phyloP scores from a whole-genome alignment of 345 rosid genomes.

The Citrus reticulata region DNA sequence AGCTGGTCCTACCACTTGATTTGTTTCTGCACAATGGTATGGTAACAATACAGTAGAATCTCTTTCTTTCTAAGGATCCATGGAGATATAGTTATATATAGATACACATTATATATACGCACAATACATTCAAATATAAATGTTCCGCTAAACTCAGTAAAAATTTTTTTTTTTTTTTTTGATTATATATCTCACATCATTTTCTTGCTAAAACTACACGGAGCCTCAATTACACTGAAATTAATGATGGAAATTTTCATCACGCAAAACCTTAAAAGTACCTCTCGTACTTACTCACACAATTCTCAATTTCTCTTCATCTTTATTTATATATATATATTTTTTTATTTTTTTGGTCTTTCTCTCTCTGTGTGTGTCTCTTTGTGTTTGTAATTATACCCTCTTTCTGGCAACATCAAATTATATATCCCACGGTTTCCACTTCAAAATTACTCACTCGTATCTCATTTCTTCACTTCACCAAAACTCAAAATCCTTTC shows the following conservation, averaged over 20 bases:
- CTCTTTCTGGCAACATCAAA: slow-evolving; percentile 13
- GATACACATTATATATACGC: no score
- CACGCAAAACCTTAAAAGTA: slow-evolving; percentile 32
- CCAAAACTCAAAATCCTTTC: not conserved
- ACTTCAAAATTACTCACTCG: slow-evolving; percentile 20
- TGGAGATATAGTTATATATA: not conserved
- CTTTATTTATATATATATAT: not conserved
- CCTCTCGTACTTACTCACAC: slow-evolving; percentile 17
- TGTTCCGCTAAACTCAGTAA: slow-evolving; percentile 10
- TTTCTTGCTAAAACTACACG: not conserved
- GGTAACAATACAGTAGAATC: slow-evolving; percentile 16
- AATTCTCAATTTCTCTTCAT: not conserved
- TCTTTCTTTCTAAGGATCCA: slow-evolving; percentile 6
- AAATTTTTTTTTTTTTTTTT: no score
- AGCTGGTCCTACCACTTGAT: slow-evolving; percentile 18
- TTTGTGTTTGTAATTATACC: slow-evolving; percentile 13
- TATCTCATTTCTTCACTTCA: not conserved
- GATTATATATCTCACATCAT: not conserved
- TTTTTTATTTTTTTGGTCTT: not conserved
- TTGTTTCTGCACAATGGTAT: slow-evolving; percentile 15
- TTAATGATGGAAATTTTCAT: slow-evolving; percentile 22
- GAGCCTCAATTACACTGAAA: slow-evolving; percentile 14
- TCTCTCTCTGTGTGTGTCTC: not conserved
- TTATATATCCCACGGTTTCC: slow-evolving; percentile 30
- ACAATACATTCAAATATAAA: not conserved